Base-by-base conservation (phyloP, 176 grass and related monocot genomes). In the Rhynchospora pubera region DNA sequence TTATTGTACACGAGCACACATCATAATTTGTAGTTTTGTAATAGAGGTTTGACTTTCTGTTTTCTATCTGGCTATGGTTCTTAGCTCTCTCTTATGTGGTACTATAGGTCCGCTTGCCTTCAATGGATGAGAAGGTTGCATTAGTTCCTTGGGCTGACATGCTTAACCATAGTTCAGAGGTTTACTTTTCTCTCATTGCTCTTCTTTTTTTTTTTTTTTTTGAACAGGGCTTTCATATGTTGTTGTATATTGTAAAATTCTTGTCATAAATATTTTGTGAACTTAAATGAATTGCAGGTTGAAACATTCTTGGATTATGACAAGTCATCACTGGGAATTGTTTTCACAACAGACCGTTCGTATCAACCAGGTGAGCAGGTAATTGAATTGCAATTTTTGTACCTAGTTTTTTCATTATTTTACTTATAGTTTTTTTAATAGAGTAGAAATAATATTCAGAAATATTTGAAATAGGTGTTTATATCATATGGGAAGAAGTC, bases 311-410 rank as follows among this genome's bases (percentile, higher is more conserved):
- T 94, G 84, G 92, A 98, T 85, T 98, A 91, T 82, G 96, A 98
- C 76, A 98, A 93, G 58, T 85, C 96, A 60, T 94, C 92, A 5
- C 46, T 88, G 45, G 92, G 90, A 91, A 91, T 98, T 87, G 90
- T 98, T 89, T 98, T 93, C 81, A 94, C 85, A 65, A 91, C 95
- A 26, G 90, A 98, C 26, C 87, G 86, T 15, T 53, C 90, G 59
- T 98, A 98, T 91, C 90, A 94, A 90, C 96, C 89, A 94, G 92
- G 96, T 91, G 96, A 98, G 92, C 96, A 98, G 96, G 96, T 94
- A 98, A 93, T 72, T 39, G 34, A 39, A 23, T 1, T 64, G 69
- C 82, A 84, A 32, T 91, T 82, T 24, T 63, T 52, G 72, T 77
- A 50, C 72, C 50, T 9, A 13, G 11, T 77, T 55, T 4, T 77